These are phyloP conservation scores for Colletotrichum noveboracense DNA, from an alignment of 2,329 filamentous ascomycete species.

Conservation along the genomic window DNA sequence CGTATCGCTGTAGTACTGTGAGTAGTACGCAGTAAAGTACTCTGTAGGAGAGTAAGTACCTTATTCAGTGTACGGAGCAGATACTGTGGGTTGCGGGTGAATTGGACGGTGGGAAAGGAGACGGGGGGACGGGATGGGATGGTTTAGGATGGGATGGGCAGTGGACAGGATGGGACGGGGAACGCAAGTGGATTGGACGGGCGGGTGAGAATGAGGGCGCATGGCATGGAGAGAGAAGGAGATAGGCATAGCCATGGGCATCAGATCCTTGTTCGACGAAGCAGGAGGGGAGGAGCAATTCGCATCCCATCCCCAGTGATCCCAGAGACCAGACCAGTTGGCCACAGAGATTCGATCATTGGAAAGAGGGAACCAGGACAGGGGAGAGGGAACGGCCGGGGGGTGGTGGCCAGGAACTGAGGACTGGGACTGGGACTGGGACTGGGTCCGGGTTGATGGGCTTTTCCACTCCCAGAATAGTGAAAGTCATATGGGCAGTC, in stretches of 20 bases:
- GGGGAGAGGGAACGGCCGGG: neutral
- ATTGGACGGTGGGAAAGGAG: constrained; percentile 3
- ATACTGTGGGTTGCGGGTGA: neutral
- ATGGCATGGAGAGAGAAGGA: constrained; percentile 6
- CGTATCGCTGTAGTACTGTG: neutral
- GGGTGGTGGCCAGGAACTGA: neutral
- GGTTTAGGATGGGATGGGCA: constrained; percentile 2
- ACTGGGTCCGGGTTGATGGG: neutral
- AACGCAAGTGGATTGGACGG: constrained; percentile 6
- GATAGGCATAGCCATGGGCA: constrained; percentile 6
- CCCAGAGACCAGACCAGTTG: neutral
- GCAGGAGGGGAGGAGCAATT: constrained; percentile 1
- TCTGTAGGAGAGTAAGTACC: neutral
- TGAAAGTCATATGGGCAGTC: neutral
- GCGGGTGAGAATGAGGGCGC: neutral
- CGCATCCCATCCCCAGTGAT: neutral
- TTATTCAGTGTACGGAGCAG: neutral
- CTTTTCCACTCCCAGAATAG: neutral
- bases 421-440: neutral
- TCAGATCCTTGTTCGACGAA: neutral
- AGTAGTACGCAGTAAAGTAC: neutral
- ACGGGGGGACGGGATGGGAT: neutral
- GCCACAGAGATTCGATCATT: neutral
- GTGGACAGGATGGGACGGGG: constrained; percentile 8
- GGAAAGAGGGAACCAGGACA: neutral